These are phyloP conservation scores for Pichiaceae sp. DNA, from an alignment of 1,139 yeast genomes.

Conservation along the genomic window DNA sequence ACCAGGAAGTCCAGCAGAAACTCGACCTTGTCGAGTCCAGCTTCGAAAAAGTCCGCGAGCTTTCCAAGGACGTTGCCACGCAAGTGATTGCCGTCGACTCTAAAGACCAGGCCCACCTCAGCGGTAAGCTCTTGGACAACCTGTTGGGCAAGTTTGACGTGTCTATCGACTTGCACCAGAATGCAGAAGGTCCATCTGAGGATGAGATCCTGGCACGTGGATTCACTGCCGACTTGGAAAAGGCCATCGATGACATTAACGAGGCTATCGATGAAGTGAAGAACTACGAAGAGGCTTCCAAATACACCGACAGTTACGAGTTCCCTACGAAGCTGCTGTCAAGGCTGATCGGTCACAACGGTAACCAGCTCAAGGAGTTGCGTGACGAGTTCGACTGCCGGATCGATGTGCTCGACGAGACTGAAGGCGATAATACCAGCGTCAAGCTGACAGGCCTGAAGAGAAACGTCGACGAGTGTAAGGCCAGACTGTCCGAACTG, in stretches of 20 bases:
- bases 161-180: conserved; percentile 32
- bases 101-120: conserved; percentile 48
- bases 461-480: conserved; percentile 72
- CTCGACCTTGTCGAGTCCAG: conserved; percentile 41
- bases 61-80: conserved; percentile 47
- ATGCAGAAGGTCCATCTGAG: conserved; percentile 33
- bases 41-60: conserved; percentile 48
- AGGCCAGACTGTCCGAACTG: conserved; percentile 45
- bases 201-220: conserved; percentile 62
- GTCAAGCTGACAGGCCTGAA: conserved; percentile 61
- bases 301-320: conserved; percentile 43
- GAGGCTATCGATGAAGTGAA: conserved; percentile 55
- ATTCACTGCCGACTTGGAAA: conserved; percentile 44
- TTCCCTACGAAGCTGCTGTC: conserved; percentile 66
- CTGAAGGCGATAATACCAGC: conserved; percentile 44
- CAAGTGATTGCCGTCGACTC: conserved; percentile 43
- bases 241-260: conserved; percentile 44
- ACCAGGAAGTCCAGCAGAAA: conserved; percentile 36
- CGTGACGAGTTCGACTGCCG: conserved; percentile 75
- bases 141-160: conserved; percentile 27
- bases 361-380: conserved; percentile 60
- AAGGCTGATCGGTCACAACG: conserved; percentile 85
- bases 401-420: conserved; percentile 50
- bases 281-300: conserved; percentile 51
- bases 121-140: conserved; percentile 40